A percentile compares a stretch with the other conserved stretches of the same genome.
These are phyloP conservation scores for Suillus bovinus DNA, from an alignment of 768 basidiomycete species.

Conservation along the genomic window DNA sequence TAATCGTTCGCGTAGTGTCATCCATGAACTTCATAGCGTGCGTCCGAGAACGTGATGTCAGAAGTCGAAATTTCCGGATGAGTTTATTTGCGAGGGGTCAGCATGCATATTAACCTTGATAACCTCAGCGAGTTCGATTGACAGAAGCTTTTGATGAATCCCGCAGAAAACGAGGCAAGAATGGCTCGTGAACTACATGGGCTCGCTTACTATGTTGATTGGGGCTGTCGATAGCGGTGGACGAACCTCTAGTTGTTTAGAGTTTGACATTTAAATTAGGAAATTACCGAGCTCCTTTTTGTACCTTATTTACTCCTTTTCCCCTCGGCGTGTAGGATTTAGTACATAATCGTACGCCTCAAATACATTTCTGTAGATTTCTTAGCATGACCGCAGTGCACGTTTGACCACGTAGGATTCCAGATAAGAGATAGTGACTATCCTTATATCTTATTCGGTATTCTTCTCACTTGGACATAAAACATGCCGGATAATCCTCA, in stretches of 20 bases:
- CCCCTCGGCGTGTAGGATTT: no score
- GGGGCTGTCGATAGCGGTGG: slow-evolving; percentile 8
- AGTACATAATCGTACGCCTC: no score
- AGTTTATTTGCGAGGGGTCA: background rate
- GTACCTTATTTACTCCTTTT: no score
- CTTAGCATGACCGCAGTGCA: no score
- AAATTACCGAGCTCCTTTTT: no score
- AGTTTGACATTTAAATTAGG: slow-evolving; percentile 11
- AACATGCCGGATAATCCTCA: background rate
- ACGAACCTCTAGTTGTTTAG: slow-evolving; percentile 7
- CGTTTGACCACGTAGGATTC: no score
- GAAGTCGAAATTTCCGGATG: slow-evolving; percentile 7
- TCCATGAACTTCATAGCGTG: slow-evolving; percentile 99
- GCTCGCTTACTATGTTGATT: slow-evolving; percentile 11
- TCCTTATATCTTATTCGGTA: no score
- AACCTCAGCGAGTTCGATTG: slow-evolving; percentile 97
- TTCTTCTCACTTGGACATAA: no score
- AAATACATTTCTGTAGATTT: no score
- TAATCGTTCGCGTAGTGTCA: slow-evolving; percentile 92
- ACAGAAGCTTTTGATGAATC: slow-evolving; percentile 90
- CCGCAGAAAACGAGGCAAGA: slow-evolving; percentile 33
- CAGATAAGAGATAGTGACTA: no score
- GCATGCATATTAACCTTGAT: slow-evolving; percentile 73
- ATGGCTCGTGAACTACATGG: background rate
- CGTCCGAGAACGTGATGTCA: slow-evolving; percentile 98